A percentile compares a stretch with the other conserved stretches of the same genome.
Evolutionary conservation across 345 rosid species (phyloP).

Genomic region (Populus deltoides): DNA sequence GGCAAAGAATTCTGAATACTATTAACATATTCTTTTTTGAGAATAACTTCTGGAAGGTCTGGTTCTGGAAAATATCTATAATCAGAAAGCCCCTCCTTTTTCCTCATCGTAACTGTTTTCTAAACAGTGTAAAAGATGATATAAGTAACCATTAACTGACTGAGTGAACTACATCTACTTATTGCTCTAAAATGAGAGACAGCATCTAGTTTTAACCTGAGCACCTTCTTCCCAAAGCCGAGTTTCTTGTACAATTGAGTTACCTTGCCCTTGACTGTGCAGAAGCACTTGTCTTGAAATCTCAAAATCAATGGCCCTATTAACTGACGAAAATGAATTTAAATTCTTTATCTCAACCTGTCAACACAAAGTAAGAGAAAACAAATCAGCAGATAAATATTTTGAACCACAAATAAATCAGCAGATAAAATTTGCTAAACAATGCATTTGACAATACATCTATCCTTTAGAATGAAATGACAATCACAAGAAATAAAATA

Average conservation of each 20-base stretch:
- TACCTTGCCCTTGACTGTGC: conserved; percentile 59
- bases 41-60: conserved; percentile 84
- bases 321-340: conserved; percentile 84
- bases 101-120: conserved; percentile 94
- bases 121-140: conserved; percentile 28
- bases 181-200: conserved; percentile 3
- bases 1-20: conserved; percentile 59
- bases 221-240: conserved; percentile 97
- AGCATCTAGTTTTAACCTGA: conserved; percentile 47
- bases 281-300: conserved; percentile 73
- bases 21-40: conserved; percentile 61
- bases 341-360: conserved; percentile 95
- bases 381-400: conserved; percentile 16
- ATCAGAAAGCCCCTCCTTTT: conserved; percentile 94
- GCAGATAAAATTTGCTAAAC: background rate
- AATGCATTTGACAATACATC: background rate
- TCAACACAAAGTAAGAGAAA: conserved; percentile 14
- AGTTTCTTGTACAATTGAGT: conserved; percentile 82
- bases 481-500: background rate
- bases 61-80: conserved; percentile 96
- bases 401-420: background rate
- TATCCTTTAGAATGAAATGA: background rate
- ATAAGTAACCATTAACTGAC: conserved; percentile 14
- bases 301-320: conserved; percentile 88
- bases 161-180: background rate